Percentiles rank a stretch among this genome's conserved stretches.
phyloP scores from a whole-genome alignment of 2,329 filamentous ascomycete species.

The Alternaria solani region DNA sequence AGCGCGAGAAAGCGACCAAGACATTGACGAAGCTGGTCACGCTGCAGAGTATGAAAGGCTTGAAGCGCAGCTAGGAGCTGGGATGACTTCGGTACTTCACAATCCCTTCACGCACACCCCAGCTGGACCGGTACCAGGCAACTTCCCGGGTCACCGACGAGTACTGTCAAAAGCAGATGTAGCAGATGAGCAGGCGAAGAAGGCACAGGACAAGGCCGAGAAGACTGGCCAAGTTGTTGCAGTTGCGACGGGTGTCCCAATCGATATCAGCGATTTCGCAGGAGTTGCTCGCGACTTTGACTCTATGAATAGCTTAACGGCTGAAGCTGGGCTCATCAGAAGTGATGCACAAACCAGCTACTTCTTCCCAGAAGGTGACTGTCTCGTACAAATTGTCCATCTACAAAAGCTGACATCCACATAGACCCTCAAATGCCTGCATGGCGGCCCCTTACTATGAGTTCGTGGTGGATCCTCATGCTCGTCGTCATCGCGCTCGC shows the following conservation, averaged over 20 bases:
- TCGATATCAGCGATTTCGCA: conserved; percentile 55
- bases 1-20: conserved; percentile 26
- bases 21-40: conserved; percentile 42
- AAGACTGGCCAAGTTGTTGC: conserved; percentile 56
- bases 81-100: conserved; percentile 48
- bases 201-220: conserved; percentile 54
- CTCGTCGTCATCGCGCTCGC: conserved; percentile 45
- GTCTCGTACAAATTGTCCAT: neutral
- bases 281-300: conserved; percentile 46
- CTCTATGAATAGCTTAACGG: conserved; percentile 36
- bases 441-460: conserved; percentile 53
- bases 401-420: conserved; percentile 2
- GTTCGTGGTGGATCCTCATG: conserved; percentile 46
- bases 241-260: conserved; percentile 49
- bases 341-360: conserved; percentile 46
- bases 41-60: conserved; percentile 48
- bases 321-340: conserved; percentile 23
- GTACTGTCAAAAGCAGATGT: conserved; percentile 29
- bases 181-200: conserved; percentile 33
- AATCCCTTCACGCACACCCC: conserved; percentile 43
- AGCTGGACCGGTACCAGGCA: conserved; percentile 16
- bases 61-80: conserved; percentile 47
- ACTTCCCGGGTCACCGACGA: conserved; percentile 31
- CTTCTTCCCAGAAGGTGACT: conserved; percentile 46
- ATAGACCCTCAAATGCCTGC: conserved; percentile 50